phyloP scores from a whole-genome alignment of 495 filamentous ascomycete genomes.

The Aspergillus carlsbadensis region DNA sequence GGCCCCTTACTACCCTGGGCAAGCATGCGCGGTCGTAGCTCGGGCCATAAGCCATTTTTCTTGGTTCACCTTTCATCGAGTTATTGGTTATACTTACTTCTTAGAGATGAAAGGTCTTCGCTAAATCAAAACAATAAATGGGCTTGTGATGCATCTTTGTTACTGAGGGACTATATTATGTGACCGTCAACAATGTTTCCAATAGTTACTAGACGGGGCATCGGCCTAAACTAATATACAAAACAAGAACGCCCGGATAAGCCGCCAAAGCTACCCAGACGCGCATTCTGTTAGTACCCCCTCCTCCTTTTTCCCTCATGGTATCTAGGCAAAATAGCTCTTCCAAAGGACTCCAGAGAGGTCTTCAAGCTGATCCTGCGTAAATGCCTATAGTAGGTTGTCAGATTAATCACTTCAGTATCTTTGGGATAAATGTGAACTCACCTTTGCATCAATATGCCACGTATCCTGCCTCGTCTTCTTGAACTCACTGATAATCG shows the following conservation, averaged over 20 bases:
- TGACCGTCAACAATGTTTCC: too few relatives aligned
- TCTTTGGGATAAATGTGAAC: constrained; percentile 2
- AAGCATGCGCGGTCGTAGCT: not conserved
- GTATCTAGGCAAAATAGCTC: constrained; percentile 89
- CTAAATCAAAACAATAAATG: too few relatives aligned
- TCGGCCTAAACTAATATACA: too few relatives aligned
- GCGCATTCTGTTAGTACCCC: not conserved
- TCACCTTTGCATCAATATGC: constrained; percentile 94
- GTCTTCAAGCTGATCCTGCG: constrained; percentile 88
- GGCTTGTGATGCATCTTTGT: too few relatives aligned
- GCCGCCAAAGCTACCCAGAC: not conserved
- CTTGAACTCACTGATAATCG: constrained; percentile 94
- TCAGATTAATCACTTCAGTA: constrained; percentile 28
- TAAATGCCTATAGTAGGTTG: constrained; percentile 68
- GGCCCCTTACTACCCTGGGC: not conserved
- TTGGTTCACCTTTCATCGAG: too few relatives aligned
- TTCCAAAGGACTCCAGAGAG: constrained; percentile 98
- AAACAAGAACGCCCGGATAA: not conserved
- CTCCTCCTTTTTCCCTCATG: not conserved
- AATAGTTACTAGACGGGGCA: too few relatives aligned
- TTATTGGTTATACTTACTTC: too few relatives aligned
- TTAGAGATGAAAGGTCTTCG: too few relatives aligned
- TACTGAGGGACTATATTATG: too few relatives aligned
- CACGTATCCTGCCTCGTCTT: constrained; percentile 99
- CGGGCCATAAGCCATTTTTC: too few relatives aligned